Conservation (phyloP, 225 moss, liverwort and hornwort genomes). For the Physcomitrium patens region DNA sequence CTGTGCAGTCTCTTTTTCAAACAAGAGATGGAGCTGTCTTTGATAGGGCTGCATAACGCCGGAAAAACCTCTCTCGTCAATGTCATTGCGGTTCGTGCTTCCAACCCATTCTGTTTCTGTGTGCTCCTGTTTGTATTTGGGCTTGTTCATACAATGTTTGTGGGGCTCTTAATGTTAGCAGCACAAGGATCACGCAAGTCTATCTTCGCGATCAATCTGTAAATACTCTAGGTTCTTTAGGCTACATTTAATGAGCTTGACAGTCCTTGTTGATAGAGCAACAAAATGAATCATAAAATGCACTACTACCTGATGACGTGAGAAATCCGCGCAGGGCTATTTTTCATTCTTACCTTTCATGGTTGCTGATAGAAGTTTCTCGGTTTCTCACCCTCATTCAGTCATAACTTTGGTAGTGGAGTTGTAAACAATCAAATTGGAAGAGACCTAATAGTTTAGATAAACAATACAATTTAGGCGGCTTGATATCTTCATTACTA, state of each 20-base stretch:
- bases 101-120: neutral
- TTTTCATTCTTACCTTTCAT: slow-evolving; percentile 1
- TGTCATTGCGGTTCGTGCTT: slow-evolving; percentile 80
- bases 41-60: slow-evolving; percentile 93
- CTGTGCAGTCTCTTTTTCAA: slow-evolving; percentile 86
- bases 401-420: neutral
- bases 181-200: neutral
- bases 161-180: neutral
- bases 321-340: neutral
- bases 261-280: slow-evolving; percentile 8
- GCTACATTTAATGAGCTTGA: neutral
- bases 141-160: neutral
- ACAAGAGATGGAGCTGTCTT: slow-evolving; percentile 96
- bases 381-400: neutral
- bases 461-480: slow-evolving; percentile 12
- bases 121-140: neutral
- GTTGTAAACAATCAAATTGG: neutral
- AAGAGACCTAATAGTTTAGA: neutral
- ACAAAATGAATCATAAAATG: neutral
- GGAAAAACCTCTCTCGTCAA: slow-evolving; percentile 95
- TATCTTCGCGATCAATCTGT: neutral
- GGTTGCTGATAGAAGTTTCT: slow-evolving; percentile 14
- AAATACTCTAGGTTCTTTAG: neutral
- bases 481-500: neutral
- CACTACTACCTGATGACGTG: neutral